Conservation (phyloP, 441 rosid species). For the Brassica balearica region DNA sequence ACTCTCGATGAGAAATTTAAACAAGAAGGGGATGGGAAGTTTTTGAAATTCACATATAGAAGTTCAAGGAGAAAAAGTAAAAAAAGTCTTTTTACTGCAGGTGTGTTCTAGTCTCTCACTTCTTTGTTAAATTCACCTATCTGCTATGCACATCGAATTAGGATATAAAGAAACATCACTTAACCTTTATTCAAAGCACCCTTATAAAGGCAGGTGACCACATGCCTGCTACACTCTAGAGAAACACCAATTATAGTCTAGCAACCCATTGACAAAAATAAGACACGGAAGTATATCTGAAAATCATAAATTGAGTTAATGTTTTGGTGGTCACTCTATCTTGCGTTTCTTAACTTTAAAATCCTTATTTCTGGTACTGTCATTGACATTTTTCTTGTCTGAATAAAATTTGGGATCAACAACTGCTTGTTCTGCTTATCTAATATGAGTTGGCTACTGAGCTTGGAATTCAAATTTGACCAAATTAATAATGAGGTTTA, state of each 20-base stretch:
- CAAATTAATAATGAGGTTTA: conserved; percentile 25
- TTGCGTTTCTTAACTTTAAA: conserved; percentile 25
- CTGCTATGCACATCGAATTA: conserved; percentile 30
- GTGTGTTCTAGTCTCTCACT: conserved; percentile 48
- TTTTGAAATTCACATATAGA: conserved; percentile 53
- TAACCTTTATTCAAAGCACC: conserved; percentile 7
- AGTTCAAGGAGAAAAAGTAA: conserved; percentile 73
- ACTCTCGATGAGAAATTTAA: conserved; percentile 54
- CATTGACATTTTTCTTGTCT: conserved; percentile 8
- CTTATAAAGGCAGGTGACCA: not conserved
- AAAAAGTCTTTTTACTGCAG: conserved; percentile 76
- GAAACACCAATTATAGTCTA: conserved; percentile 1
- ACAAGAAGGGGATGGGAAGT: conserved; percentile 53
- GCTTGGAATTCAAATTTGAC: conserved; percentile 20
- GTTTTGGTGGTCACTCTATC: conserved; percentile 19
- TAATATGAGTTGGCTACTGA: conserved; percentile 16
- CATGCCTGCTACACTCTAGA: not conserved
- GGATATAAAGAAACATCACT: conserved; percentile 21
- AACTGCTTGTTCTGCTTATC: conserved; percentile 25
- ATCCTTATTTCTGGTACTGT: conserved; percentile 5
- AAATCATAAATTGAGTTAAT: conserved; percentile 14
- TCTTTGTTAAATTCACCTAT: conserved; percentile 28
- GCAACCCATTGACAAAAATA: not conserved
- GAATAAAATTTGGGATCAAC: conserved; percentile 16
- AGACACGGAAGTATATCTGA: conserved; percentile 15